Percentiles rank a stretch among this genome's conserved stretches.
Conservation (phyloP, 495 filamentous ascomycete genomes). For the Achaetomiella virescens region DNA sequence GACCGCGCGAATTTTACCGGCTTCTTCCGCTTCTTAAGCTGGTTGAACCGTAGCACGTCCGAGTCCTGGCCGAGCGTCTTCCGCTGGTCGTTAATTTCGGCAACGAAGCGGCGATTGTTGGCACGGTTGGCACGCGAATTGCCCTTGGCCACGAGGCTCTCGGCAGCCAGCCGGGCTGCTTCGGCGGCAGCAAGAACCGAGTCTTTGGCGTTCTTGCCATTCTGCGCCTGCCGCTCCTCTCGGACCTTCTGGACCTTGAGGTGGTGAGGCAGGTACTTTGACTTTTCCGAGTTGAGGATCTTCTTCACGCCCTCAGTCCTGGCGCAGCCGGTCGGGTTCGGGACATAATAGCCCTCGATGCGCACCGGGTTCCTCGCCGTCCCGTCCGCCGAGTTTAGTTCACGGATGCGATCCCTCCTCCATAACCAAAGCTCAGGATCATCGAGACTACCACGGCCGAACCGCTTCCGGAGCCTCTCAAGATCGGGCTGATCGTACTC, state of each 20-base stretch:
- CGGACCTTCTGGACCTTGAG: constrained; percentile 87
- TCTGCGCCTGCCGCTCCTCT: constrained; percentile 78
- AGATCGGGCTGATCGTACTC: constrained; percentile 72
- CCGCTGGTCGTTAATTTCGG: constrained; percentile 91
- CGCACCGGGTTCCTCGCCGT: constrained; percentile 38
- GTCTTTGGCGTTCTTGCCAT: constrained; percentile 63
- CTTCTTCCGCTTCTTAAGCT: constrained; percentile 99
- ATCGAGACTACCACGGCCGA: constrained; percentile 51
- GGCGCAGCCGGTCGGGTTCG: constrained; percentile 76
- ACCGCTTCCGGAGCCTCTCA: constrained; percentile 75
- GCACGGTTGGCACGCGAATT: constrained; percentile 84
- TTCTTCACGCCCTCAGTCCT: constrained; percentile 89
- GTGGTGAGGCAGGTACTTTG: constrained; percentile 94
- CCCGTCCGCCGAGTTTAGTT: constrained; percentile 55
- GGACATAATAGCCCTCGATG: constrained; percentile 87
- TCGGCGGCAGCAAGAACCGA: constrained; percentile 58
- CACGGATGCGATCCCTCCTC: constrained; percentile 83
- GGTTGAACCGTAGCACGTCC: constrained; percentile 93
- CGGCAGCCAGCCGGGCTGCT: constrained; percentile 67
- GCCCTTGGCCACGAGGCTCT: constrained; percentile 69
- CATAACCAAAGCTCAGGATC: constrained; percentile 77
- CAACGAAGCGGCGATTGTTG: constrained; percentile 88
- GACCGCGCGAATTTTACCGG: constrained; percentile 96
- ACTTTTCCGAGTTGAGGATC: constrained; percentile 94
- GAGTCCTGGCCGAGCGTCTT: constrained; percentile 78